Percentiles rank a stretch among this genome's conserved stretches.
Conservation (phyloP, 306 rosid genomes). For the Dryas alaskensis region DNA sequence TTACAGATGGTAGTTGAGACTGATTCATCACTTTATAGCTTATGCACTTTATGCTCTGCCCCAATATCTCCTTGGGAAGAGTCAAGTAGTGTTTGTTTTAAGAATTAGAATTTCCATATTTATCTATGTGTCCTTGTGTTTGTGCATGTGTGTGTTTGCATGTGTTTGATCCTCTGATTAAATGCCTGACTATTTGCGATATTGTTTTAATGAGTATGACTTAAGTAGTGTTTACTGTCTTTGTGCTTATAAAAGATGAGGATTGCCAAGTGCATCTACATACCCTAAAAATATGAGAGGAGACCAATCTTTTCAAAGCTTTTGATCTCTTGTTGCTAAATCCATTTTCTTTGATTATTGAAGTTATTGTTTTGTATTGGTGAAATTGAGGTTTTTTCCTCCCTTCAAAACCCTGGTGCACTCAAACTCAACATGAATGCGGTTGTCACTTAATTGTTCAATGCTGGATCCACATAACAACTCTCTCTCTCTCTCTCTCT, state of each 20-base stretch:
- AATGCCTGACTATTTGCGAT: neutral
- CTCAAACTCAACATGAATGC: neutral
- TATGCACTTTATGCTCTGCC: neutral
- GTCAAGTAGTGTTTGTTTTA: slow-evolving; percentile 3
- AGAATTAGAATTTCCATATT: neutral
- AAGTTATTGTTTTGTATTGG: neutral
- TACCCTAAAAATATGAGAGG: neutral
- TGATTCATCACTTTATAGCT: slow-evolving; percentile 4
- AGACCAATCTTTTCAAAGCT: neutral
- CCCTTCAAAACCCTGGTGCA: neutral
- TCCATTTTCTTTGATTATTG: neutral
- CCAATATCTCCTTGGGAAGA: neutral
- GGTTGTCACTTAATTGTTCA: neutral
- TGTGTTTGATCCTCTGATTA: slow-evolving; percentile 1
- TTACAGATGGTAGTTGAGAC: slow-evolving; percentile 1
- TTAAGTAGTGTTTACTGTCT: neutral
- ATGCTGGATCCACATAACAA: neutral
- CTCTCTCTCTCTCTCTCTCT: neutral
- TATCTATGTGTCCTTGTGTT: neutral
- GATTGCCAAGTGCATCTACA: neutral
- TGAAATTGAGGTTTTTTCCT: neutral
- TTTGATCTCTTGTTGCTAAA: neutral
- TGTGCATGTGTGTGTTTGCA: slow-evolving; percentile 2
- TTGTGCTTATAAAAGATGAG: neutral
- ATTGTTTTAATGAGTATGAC: neutral